Evolutionary conservation across 441 rosid genomes (phyloP).

Genomic region (Eutrema salsugineum): DNA sequence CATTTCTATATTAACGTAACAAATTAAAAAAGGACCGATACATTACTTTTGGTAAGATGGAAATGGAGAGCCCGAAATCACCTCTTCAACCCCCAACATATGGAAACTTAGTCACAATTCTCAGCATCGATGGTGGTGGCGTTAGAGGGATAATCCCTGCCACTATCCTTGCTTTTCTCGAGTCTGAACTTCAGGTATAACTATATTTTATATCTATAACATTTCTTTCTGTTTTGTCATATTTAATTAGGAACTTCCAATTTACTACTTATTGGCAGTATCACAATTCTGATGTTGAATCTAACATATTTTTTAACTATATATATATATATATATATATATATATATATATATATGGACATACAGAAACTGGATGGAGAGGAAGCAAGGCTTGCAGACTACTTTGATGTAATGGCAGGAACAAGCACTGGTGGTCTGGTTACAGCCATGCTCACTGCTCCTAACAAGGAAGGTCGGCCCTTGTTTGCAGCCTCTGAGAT

Average conservation of each 20-base stretch:
- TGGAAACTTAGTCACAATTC: constrained; percentile 44
- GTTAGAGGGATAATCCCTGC: constrained; percentile 62
- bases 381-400: constrained; percentile 50
- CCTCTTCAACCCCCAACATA: constrained; percentile 45
- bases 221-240: neutral
- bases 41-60: neutral
- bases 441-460: constrained; percentile 54
- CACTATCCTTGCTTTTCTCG: constrained; percentile 48
- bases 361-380: constrained; percentile 50
- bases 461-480: constrained; percentile 42
- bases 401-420: constrained; percentile 55
- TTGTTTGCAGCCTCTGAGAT: constrained; percentile 50
- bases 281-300: neutral
- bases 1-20: neutral
- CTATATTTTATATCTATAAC: neutral
- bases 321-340: neutral
- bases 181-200: constrained; percentile 60
- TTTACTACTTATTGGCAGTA: neutral
- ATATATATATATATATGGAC: neutral
- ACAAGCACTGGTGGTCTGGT: constrained; percentile 67
- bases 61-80: constrained; percentile 35
- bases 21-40: neutral
- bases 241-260: neutral
- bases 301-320: neutral
- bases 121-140: constrained; percentile 73